Evolutionary conservation across 768 basidiomycete species (phyloP).

Genomic region (Mycena galericulata): DNA sequence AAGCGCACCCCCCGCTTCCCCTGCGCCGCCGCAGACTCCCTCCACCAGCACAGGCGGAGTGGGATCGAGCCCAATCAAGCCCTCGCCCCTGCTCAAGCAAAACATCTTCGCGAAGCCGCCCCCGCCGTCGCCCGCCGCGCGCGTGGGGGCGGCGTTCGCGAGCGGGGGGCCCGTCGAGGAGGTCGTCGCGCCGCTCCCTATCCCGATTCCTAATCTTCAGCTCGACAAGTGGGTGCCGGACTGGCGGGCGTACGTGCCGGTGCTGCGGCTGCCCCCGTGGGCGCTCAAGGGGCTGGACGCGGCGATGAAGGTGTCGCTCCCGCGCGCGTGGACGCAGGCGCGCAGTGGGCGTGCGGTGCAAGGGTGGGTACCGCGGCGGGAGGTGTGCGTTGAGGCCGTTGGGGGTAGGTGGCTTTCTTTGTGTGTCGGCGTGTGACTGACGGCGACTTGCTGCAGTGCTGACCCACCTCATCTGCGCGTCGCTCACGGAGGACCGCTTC

Average conservation of each 20-base stretch:
- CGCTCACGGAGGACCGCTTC: too few species aligned
- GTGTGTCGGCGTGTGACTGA: too few species aligned
- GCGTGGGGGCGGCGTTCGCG: slow-evolving; percentile 67
- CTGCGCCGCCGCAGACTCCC: not conserved
- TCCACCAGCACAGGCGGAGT: slow-evolving; percentile 27
- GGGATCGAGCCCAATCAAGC: too few species aligned
- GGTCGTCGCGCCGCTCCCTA: slow-evolving; percentile 58
- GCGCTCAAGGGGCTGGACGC: not conserved
- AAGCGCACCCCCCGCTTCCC: slow-evolving; percentile 31
- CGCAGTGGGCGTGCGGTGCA: slow-evolving; percentile 65
- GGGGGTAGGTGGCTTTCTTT: slow-evolving; percentile 77
- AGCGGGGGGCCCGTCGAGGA: slow-evolving; percentile 69
- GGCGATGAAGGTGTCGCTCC: not conserved
- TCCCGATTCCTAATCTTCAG: slow-evolving; percentile 13
- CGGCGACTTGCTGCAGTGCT: too few species aligned
- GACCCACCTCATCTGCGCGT: too few species aligned
- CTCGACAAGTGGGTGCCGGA: too few species aligned
- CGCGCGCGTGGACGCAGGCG: slow-evolving; percentile 69
- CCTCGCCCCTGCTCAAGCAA: slow-evolving; percentile 50
- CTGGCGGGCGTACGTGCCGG: not conserved
- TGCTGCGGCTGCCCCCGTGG: not conserved
- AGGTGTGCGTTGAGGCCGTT: slow-evolving; percentile 71
- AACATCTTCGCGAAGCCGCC: slow-evolving; percentile 57
- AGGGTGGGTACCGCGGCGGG: slow-evolving; percentile 67
- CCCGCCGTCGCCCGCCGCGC: slow-evolving; percentile 62